A percentile compares a stretch with the other conserved stretches of the same genome.
Conservation (phyloP, 2,329 filamentous ascomycete species). For the Clonostachys solani region DNA sequence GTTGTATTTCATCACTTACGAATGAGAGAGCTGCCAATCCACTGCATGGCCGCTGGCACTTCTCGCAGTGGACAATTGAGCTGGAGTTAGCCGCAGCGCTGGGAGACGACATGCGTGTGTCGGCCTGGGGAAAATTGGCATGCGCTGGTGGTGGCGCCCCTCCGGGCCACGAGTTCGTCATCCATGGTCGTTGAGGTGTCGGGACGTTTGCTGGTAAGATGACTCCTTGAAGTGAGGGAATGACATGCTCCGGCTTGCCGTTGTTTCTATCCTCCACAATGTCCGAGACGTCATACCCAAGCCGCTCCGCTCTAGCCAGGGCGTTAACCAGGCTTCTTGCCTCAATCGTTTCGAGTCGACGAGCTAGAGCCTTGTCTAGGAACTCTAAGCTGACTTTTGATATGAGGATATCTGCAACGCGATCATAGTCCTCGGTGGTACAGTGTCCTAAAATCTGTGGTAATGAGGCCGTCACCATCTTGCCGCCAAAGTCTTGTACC, state of each 20-base stretch:
- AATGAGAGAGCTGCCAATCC: conserved; percentile 18
- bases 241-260: conserved; percentile 25
- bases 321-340: conserved; percentile 52
- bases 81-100: not conserved
- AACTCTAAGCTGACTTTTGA: conserved; percentile 41
- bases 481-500: conserved; percentile 39
- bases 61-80: conserved; percentile 14
- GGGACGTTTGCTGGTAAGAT: not conserved
- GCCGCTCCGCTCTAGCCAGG: conserved; percentile 49
- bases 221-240: conserved; percentile 18
- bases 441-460: conserved; percentile 36
- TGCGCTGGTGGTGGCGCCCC: not conserved
- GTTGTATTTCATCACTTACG: conserved; percentile 14
- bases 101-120: not conserved
- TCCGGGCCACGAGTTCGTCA: no score
- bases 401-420: conserved; percentile 36
- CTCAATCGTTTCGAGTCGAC: conserved; percentile 47
- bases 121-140: not conserved
- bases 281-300: conserved; percentile 50
- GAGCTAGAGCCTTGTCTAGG: conserved; percentile 47
- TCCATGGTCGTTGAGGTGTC: not conserved
- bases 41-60: conserved; percentile 28
- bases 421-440: conserved; percentile 34
- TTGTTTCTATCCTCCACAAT: conserved; percentile 34
- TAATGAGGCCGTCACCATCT: conserved; percentile 33